Base-by-base conservation (phyloP, 2,329 filamentous ascomycete genomes). In the Exophiala dermatitidis region DNA sequence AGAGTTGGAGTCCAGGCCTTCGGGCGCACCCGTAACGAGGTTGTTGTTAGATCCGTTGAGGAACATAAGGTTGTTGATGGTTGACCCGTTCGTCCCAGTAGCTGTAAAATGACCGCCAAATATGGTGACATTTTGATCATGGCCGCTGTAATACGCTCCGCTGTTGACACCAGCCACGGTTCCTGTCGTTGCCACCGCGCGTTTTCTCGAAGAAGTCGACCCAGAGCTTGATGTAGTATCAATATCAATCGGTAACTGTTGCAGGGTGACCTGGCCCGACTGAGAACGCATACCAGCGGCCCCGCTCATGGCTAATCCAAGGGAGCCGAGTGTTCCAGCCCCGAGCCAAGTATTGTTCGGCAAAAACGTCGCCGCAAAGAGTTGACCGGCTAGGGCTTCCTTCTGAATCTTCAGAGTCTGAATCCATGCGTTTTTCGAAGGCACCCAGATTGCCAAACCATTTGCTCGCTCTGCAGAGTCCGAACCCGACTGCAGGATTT, bases 391-490 rank as follows among this genome's bases (percentile, higher is more conserved):
- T 62, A 94, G 79, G 4, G 80, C 76, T 50, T 87, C 82, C 32
- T 83, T 77, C 5, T 79, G 72, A 4, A 81, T 73, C 12, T 80
- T 66, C 34, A 82, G 69, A 61, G 94, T 93, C 65, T 89, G 82
- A 10, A 98, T 76, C 93, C 93, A 98, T 66, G 93, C 93, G 53
- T 77, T 78, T 57, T 79, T 77, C 2, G 90, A 94, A 2, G 88
- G 88, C 5, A 97, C 85, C 93, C 93, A 98, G 36, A 97, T 77
- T 9, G 89, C 91, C 64, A 98, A 89, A 1, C 90, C 90, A 47
- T 81, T 71, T 0, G 83, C 86, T 5, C 78, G 64, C 30, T 84
- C 76, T 6, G 82, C 78, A 4, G 76, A 68, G 60, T 84, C 84
- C 59, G 75, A 75, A 34, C 74, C 81, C 62, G 89, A 91, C 0